Percentiles rank a stretch among this genome's conserved stretches.
Conservation (phyloP, 1,139 yeast species). For the Suhomyces anneliseae region DNA sequence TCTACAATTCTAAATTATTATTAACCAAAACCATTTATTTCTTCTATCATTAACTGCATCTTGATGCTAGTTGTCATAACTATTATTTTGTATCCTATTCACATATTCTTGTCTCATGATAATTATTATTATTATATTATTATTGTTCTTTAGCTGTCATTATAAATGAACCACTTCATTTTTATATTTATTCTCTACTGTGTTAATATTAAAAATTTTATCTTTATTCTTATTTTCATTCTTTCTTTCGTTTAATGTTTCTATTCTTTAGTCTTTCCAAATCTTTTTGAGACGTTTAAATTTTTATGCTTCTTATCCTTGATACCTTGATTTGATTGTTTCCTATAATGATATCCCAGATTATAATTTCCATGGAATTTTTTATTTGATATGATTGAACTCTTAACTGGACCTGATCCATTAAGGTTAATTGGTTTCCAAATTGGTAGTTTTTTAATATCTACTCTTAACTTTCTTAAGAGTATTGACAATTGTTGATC, state of each 20-base stretch:
- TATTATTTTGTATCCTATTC: too few relatives aligned
- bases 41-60: too few relatives aligned
- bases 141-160: too few relatives aligned
- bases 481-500: not conserved
- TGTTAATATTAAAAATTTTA: too few relatives aligned
- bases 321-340: conserved; percentile 3
- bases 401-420: conserved; percentile 10
- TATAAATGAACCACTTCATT: too few relatives aligned
- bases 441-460: conserved; percentile 27
- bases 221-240: not conserved
- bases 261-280: conserved; percentile 10
- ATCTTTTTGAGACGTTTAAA: conserved; percentile 15
- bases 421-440: conserved; percentile 30
- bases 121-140: too few relatives aligned
- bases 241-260: conserved; percentile 1
- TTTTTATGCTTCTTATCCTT: conserved; percentile 10
- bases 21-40: too few relatives aligned
- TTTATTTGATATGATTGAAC: conserved; percentile 5
- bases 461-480: conserved; percentile 26
- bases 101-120: too few relatives aligned
- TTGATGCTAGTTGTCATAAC: too few relatives aligned
- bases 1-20: too few relatives aligned
- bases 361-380: conserved; percentile 6
- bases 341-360: conserved; percentile 9
- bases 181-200: too few relatives aligned